Conservation (phyloP, 2,329 filamentous ascomycete genomes). For the Fusarium armeniacum region DNA sequence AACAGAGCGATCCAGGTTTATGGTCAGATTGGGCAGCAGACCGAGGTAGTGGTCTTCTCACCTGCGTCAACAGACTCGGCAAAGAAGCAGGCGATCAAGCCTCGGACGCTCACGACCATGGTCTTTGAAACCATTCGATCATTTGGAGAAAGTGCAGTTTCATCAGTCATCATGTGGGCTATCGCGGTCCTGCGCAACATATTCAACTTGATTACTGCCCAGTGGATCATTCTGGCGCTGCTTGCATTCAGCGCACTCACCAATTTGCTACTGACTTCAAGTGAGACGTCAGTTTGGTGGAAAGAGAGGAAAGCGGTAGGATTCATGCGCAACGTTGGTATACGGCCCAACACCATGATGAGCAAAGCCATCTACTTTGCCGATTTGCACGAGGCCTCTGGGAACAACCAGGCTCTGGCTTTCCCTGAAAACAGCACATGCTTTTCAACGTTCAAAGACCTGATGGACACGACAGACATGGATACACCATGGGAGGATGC, state of each 20-base stretch:
- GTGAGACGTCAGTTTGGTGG: constrained; percentile 85
- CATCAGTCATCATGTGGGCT: constrained; percentile 82
- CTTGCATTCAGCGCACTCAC: constrained; percentile 77
- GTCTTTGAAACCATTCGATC: constrained; percentile 80
- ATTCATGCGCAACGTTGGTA: constrained; percentile 86
- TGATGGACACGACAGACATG: constrained; percentile 70
- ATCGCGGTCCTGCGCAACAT: constrained; percentile 75
- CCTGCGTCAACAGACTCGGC: constrained; percentile 62
- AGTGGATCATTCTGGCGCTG: constrained; percentile 79
- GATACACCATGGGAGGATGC: constrained; percentile 69
- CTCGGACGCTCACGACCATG: constrained; percentile 75
- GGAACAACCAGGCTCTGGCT: constrained; percentile 51
- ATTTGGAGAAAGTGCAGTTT: constrained; percentile 79
- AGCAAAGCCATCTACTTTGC: constrained; percentile 85
- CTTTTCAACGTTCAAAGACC: constrained; percentile 72
- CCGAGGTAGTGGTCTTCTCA: constrained; percentile 72
- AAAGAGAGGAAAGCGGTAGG: constrained; percentile 81
- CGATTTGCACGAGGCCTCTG: constrained; percentile 79
- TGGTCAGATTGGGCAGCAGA: constrained; percentile 78
- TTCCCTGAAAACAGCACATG: constrained; percentile 67
- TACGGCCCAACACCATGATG: constrained; percentile 84
- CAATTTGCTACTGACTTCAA: constrained; percentile 82
- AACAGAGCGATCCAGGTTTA: constrained; percentile 85
- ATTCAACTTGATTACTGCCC: constrained; percentile 77
- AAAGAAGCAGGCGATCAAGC: constrained; percentile 72